A percentile compares a stretch with the other conserved stretches of the same genome.
Evolutionary conservation across 805 yeast genomes (phyloP).

Genomic region (Cyberlindnera xishuangbannaensis): DNA sequence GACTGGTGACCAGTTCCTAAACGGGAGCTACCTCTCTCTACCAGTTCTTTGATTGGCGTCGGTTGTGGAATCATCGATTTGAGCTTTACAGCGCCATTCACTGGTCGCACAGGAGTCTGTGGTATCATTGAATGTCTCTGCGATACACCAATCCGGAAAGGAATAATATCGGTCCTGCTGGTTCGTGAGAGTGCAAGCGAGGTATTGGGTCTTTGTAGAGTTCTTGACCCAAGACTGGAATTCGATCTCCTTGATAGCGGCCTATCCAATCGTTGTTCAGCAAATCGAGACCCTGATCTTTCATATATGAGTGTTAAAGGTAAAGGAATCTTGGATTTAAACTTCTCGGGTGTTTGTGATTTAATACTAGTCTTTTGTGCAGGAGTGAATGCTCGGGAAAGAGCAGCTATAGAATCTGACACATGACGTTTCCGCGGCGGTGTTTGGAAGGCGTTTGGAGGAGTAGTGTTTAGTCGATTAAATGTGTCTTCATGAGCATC

Average conservation of each 20-base stretch:
- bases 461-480: slow-evolving; percentile 6
- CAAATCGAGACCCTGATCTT: slow-evolving; percentile 20
- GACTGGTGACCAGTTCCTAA: slow-evolving; percentile 4
- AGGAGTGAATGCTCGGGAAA: too few species aligned
- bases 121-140: slow-evolving; percentile 22
- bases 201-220: slow-evolving; percentile 14
- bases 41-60: slow-evolving; percentile 22
- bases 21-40: slow-evolving; percentile 15
- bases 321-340: slow-evolving; percentile 20
- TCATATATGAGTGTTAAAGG: too few species aligned
- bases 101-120: slow-evolving; percentile 22
- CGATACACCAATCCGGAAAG: slow-evolving; percentile 8
- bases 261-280: slow-evolving; percentile 5
- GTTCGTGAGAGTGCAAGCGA: slow-evolving; percentile 17
- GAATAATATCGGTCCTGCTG: slow-evolving; percentile 7
- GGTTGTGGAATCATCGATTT: slow-evolving; percentile 24
- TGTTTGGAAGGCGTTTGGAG: slow-evolving; percentile 13
- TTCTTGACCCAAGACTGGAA: too few species aligned
- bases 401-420: too few species aligned
- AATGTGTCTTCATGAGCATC: slow-evolving; percentile 12
- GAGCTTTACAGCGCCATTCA: too few species aligned
- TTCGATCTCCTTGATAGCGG: slow-evolving; percentile 12
- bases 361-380: too few species aligned
- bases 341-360: slow-evolving; percentile 4
- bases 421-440: slow-evolving; percentile 16